These are phyloP conservation scores for Cystobasidium pallidum DNA, from an alignment of 1,284 basidiomycete genomes.

Conservation along the genomic window DNA sequence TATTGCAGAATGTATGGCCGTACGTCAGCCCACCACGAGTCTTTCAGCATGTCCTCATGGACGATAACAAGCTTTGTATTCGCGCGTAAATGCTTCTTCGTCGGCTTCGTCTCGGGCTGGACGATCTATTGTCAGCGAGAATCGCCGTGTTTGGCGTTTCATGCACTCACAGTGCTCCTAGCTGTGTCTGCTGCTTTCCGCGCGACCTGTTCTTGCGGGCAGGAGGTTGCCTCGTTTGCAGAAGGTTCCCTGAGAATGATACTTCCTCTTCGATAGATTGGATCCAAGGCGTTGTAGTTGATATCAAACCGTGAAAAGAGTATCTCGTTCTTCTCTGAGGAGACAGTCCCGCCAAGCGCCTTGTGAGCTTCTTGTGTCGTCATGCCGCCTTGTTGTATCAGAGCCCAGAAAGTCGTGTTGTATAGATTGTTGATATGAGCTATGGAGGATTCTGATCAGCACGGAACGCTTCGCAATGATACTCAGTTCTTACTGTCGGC, in stretches of 20 bases:
- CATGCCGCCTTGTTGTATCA: constrained; percentile 77
- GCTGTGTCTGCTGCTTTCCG: constrained; percentile 2
- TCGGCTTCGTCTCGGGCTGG: neutral
- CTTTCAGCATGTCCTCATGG: constrained; percentile 81
- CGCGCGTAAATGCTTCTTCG: constrained; percentile 8
- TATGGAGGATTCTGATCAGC: constrained; percentile 56
- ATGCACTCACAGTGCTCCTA: constrained; percentile 28
- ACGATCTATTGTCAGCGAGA: neutral
- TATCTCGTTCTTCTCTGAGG: constrained; percentile 88
- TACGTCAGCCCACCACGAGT: constrained; percentile 69
- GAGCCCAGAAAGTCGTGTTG: constrained; percentile 94
- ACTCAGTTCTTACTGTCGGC: constrained; percentile 76
- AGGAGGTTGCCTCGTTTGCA: constrained; percentile 31
- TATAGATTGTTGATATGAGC: constrained; percentile 98
- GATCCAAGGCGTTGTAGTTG: constrained; percentile 81
- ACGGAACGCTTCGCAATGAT: neutral
- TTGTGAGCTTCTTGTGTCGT: constrained; percentile 79
- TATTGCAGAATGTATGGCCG: constrained; percentile 13
- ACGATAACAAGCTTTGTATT: constrained; percentile 60
- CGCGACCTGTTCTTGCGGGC: constrained; percentile 57
- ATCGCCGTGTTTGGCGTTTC: neutral
- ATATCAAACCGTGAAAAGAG: constrained; percentile 78
- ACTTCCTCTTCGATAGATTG: constrained; percentile 82
- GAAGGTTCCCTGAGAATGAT: constrained; percentile 71
- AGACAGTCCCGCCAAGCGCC: constrained; percentile 65